phyloP scores from a whole-genome alignment of 2,329 filamentous ascomycete genomes.

The Ceratocystis cacaofunesta region DNA sequence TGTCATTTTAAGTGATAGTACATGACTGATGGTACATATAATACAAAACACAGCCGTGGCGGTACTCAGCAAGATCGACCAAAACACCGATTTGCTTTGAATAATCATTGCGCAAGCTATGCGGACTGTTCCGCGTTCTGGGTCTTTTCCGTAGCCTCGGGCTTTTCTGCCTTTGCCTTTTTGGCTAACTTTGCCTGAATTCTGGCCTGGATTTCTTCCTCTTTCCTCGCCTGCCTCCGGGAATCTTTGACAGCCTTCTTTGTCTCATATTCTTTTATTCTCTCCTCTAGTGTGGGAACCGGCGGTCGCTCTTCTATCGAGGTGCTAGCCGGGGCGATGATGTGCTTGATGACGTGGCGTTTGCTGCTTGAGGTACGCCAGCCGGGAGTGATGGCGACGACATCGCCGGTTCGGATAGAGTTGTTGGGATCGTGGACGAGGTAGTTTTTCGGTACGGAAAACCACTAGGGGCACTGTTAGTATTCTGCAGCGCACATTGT shows the following conservation, averaged over 20 bases:
- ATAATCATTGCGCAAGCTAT: not conserved
- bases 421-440: conserved; percentile 67
- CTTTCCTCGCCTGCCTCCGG: conserved; percentile 29
- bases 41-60: conserved; percentile 10
- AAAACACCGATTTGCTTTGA: not conserved
- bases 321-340: conserved; percentile 53
- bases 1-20: conserved; percentile 3
- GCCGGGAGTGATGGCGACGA: conserved; percentile 54
- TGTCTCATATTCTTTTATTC: conserved; percentile 37
- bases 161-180: not conserved
- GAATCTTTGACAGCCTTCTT: conserved; percentile 44
- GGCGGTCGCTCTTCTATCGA: conserved; percentile 49
- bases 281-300: conserved; percentile 49
- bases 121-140: not conserved
- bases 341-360: conserved; percentile 58
- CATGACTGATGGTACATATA: conserved; percentile 15
- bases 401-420: conserved; percentile 58
- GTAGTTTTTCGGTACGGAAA: conserved; percentile 46
- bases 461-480: conserved; percentile 28
- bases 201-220: conserved; percentile 19
- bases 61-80: not conserved
- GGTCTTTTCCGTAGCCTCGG: not conserved
- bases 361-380: conserved; percentile 52
- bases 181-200: conserved; percentile 12
- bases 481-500: not conserved